phyloP scores from a whole-genome alignment of 306 rosid genomes.

The Nissolia schottii region DNA sequence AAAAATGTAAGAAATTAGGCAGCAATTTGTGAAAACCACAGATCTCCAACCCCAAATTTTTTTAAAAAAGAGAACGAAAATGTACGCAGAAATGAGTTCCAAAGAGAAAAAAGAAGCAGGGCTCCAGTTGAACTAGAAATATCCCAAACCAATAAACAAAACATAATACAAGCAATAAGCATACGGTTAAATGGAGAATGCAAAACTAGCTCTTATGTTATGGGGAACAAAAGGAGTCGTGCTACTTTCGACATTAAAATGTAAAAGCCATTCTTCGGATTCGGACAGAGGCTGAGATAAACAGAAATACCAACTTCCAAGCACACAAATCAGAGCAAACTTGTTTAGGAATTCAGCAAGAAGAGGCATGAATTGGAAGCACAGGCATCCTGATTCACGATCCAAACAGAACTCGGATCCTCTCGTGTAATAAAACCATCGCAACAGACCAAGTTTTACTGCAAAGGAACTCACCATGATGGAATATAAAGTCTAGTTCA shows the following conservation, averaged over 20 bases:
- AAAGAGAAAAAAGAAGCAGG: neutral
- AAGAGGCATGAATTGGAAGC: neutral
- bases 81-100: neutral
- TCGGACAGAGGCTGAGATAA: neutral
- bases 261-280: neutral
- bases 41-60: neutral
- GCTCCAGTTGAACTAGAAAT: neutral
- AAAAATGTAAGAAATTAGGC: neutral
- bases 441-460: too few relatives aligned
- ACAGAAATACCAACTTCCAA: neutral
- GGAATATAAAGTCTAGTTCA: too few relatives aligned
- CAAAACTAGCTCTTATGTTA: neutral
- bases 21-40: neutral
- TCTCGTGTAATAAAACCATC: neutral
- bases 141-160: neutral
- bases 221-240: neutral
- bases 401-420: neutral
- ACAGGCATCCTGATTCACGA: neutral
- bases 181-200: neutral
- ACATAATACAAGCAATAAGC: neutral
- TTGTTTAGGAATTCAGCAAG: neutral
- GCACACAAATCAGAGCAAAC: neutral
- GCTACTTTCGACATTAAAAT: neutral
- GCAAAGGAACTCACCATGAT: too few relatives aligned
- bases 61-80: neutral